A percentile compares a stretch with the other conserved stretches of the same genome.
These are phyloP conservation scores for Lagenidium giganteum DNA, from an alignment of 352 stramenopile species.

Conservation along the genomic window DNA sequence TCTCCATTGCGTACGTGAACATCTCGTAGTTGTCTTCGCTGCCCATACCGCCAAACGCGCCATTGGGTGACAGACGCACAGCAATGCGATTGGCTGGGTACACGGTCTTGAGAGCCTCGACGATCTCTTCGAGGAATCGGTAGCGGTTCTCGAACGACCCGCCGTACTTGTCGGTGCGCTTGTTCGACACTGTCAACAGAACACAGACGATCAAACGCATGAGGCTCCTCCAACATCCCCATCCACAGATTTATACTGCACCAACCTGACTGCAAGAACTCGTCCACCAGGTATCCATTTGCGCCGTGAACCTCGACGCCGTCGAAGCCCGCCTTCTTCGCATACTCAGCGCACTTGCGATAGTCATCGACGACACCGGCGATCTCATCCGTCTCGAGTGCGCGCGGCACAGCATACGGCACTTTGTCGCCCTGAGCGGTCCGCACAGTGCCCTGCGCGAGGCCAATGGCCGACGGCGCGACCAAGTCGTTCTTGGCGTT, in stretches of 20 bases:
- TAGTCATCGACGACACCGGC: constrained; percentile 52
- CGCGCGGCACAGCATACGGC: constrained; percentile 33
- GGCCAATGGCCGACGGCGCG: constrained; percentile 25
- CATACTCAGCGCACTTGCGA: constrained; percentile 33
- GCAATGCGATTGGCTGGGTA: constrained; percentile 23
- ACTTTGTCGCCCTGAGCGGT: constrained; percentile 17
- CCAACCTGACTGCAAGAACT: constrained; percentile 81
- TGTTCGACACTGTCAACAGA: constrained; percentile 57
- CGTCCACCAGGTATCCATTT: constrained; percentile 89
- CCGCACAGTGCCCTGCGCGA: constrained; percentile 16
- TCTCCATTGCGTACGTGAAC: constrained; percentile 31
- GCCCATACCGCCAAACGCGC: constrained; percentile 24
- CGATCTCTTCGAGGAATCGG: constrained; percentile 61
- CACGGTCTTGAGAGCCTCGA: constrained; percentile 44
- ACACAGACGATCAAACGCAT: too few species aligned
- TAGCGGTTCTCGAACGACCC: constrained; percentile 79
- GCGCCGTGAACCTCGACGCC: constrained; percentile 85
- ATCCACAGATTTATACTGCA: too few species aligned
- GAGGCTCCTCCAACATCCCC: too few species aligned
- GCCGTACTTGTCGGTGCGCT: constrained; percentile 76
- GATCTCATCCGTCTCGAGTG: constrained; percentile 70
- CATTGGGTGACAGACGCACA: constrained; percentile 29
- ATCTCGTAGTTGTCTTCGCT: constrained; percentile 42
- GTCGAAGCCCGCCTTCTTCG: constrained; percentile 81
- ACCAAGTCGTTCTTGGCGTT: constrained; percentile 45